Percentiles rank a stretch among this genome's conserved stretches.
Evolutionary conservation across 495 filamentous ascomycete genomes (phyloP).

Genomic region (Lindgomyces ingoldianus): DNA sequence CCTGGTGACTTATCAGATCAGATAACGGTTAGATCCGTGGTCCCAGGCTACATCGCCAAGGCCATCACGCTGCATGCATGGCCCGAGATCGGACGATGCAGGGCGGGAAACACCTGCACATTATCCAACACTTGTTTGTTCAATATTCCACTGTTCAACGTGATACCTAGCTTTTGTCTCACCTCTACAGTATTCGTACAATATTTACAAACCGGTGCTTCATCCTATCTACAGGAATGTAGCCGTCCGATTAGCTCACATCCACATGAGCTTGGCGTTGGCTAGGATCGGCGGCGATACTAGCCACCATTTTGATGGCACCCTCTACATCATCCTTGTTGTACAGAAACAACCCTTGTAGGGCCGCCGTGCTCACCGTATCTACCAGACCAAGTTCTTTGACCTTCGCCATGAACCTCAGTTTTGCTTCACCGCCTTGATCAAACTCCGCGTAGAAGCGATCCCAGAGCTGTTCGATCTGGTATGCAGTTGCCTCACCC

Average conservation of each 20-base stretch:
- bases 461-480: slow-evolving; percentile 87
- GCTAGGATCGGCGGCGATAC: slow-evolving; percentile 46
- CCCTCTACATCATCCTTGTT: slow-evolving; percentile 89
- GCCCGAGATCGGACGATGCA: background rate
- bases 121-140: background rate
- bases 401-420: slow-evolving; percentile 54
- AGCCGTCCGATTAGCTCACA: slow-evolving; percentile 6
- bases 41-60: background rate
- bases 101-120: background rate
- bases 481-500: slow-evolving; percentile 81
- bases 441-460: slow-evolving; percentile 91
- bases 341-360: slow-evolving; percentile 92
- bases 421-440: slow-evolving; percentile 54
- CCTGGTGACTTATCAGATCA: slow-evolving; percentile 24
- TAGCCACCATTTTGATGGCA: slow-evolving; percentile 77
- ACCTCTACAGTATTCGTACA: background rate
- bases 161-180: background rate
- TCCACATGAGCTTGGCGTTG: slow-evolving; percentile 16
- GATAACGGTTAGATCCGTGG: slow-evolving; percentile 33
- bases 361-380: slow-evolving; percentile 78
- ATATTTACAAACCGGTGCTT: too few species aligned
- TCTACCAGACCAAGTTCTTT: slow-evolving; percentile 56
- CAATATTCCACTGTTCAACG: background rate
- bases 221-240: too few species aligned
- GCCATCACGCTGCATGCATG: background rate